Evolutionary conservation across 2,329 filamentous ascomycete species (phyloP).

Genomic region (Ascochyta rabiei): DNA sequence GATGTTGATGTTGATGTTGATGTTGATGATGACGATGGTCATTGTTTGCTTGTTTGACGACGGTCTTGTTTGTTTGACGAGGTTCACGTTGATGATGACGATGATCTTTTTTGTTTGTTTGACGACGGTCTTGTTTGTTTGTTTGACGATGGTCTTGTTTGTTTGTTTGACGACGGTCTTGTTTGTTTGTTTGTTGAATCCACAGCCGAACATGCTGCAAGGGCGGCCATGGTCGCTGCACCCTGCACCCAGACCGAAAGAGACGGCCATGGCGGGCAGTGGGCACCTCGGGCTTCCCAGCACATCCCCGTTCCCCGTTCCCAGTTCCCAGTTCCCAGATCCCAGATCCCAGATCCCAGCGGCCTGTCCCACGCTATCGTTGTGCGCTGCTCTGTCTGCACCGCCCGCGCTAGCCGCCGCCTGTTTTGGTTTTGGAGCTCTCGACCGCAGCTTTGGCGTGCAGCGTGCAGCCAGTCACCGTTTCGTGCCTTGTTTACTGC

Average conservation of each 20-base stretch:
- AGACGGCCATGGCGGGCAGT: neutral
- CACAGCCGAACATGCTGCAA: neutral
- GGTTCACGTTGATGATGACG: no score
- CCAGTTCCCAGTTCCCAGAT: no score
- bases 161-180: no score
- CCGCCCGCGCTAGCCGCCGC: constrained; percentile 31
- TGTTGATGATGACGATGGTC: no score
- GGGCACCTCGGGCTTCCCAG: neutral
- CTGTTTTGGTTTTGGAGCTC: constrained; percentile 31
- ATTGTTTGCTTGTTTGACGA: constrained; percentile 12
- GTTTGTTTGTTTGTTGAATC: constrained; percentile 11
- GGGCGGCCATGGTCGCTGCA: constrained; percentile 3
- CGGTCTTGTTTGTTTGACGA: no score
- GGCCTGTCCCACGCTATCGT: constrained; percentile 29
- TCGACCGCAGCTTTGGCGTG: constrained; percentile 13
- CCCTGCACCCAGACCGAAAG: neutral
- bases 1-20: neutral
- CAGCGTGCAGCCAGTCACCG: constrained; percentile 16
- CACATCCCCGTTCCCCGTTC: neutral
- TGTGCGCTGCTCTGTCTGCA: constrained; percentile 32
- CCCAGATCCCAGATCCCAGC: neutral
- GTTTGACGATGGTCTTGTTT: no score
- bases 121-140: no score
- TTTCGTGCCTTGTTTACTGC: constrained; percentile 30
- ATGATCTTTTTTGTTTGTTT: no score